Percentiles rank a stretch among this genome's conserved stretches.
phyloP scores from a whole-genome alignment of 2,329 filamentous ascomycete genomes.

The Shiraia sp. region DNA sequence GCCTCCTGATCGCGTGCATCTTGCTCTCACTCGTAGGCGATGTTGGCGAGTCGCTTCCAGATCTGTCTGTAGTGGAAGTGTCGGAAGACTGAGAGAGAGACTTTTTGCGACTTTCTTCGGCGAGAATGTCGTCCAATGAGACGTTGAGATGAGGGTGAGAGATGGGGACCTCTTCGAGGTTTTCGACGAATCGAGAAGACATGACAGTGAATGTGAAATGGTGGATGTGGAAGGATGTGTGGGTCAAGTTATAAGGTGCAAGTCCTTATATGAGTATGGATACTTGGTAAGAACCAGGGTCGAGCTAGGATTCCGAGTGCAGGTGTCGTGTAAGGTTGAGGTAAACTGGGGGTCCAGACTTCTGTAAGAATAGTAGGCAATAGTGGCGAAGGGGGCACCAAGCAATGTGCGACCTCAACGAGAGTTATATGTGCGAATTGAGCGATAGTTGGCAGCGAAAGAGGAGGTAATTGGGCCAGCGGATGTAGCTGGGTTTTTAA shows the following conservation, averaged over 20 bases:
- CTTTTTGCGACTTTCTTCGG: constrained; percentile 41
- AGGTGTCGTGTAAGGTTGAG: neutral
- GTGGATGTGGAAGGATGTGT: constrained; percentile 1
- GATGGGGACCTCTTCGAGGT: constrained; percentile 43
- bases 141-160: constrained; percentile 46
- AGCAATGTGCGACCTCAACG: too few relatives aligned
- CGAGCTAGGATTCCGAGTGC: too few relatives aligned
- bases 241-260: neutral
- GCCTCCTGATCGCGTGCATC: constrained; percentile 22
- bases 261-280: neutral
- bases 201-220: constrained; percentile 18
- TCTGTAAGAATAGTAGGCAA: neutral
- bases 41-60: constrained; percentile 32
- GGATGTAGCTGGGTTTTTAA: neutral
- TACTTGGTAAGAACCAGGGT: too few relatives aligned
- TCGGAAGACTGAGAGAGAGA: constrained; percentile 39
- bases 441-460: constrained; percentile 8
- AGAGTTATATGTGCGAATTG: constrained; percentile 3
- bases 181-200: constrained; percentile 45
- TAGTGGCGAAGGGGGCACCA: too few relatives aligned
- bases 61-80: constrained; percentile 26
- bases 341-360: neutral
- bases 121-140: constrained; percentile 45
- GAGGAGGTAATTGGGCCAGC: neutral
- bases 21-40: constrained; percentile 35